Percentiles rank a stretch among this genome's conserved stretches.
phyloP scores from a whole-genome alignment of 1,284 basidiomycete genomes.

The Bjerkandera adusta region DNA sequence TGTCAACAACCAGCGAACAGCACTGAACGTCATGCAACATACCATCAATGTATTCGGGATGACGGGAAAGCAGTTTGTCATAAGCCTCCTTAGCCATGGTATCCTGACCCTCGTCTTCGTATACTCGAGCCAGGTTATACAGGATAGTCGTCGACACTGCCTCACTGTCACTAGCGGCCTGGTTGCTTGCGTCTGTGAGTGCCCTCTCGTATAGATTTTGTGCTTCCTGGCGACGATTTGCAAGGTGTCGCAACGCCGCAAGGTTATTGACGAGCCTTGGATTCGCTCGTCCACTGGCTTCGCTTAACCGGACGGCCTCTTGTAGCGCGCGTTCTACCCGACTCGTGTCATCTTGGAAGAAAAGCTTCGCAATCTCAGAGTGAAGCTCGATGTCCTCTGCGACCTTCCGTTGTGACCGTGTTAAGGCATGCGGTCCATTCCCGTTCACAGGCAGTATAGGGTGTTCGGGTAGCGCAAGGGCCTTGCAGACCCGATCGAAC shows the following conservation, averaged over 20 bases:
- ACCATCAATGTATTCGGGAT: constrained; percentile 96
- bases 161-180: constrained; percentile 54
- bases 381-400: constrained; percentile 82
- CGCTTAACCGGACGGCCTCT: constrained; percentile 67
- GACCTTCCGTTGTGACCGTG: constrained; percentile 51
- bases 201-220: constrained; percentile 65
- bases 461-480: constrained; percentile 58
- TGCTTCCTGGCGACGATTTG: constrained; percentile 55
- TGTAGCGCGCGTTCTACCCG: constrained; percentile 71
- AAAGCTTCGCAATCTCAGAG: constrained; percentile 82
- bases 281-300: constrained; percentile 47
- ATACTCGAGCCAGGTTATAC: constrained; percentile 87
- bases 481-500: constrained; percentile 73
- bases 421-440: constrained; percentile 21
- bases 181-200: constrained; percentile 51
- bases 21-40: constrained; percentile 27
- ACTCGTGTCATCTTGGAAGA: constrained; percentile 79
- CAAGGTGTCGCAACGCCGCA: constrained; percentile 73
- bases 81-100: constrained; percentile 80
- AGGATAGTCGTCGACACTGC: constrained; percentile 77
- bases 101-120: constrained; percentile 78
- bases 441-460: constrained; percentile 36
- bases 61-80: constrained; percentile 76
- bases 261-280: constrained; percentile 83
- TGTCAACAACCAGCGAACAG: constrained; percentile 5